Evolutionary conservation across 192 early-diverging fungal genomes (phyloP), one percentile per base, ranked within the genome.

Genomic region (Coemansia sp.): DNA sequence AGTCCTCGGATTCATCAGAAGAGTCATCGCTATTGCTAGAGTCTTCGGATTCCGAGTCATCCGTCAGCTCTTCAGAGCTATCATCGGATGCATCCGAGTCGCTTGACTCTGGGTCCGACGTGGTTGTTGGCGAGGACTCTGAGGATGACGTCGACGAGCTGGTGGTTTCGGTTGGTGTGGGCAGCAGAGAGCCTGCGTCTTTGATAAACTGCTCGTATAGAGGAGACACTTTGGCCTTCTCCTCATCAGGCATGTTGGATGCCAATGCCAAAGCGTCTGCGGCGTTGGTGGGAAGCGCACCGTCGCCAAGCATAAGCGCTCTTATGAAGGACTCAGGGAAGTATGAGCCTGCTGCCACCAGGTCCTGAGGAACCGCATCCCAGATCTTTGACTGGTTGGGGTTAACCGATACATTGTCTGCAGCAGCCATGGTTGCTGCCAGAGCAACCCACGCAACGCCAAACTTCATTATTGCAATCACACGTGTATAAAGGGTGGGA

Each of bases 221-320:
- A 6, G 47, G 21, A 7, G 47, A 49, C 5, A 49, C 26, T 18
- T 6, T 49, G 19, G 14, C 13, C 26, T 30, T 23, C 15, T 49
- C 47, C 14, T 49, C 47, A 5, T 49, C 47, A 14, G 47, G 47
- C 47, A 49, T 49, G 47, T 30, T n/a, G 47, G 47, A 31, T 8
- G 47, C 47, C 47, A 49, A 9, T n/a, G 23, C 47, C 26, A 49
- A 40, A 16, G 19, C 18, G 9, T 19, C 45, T 10, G 45, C 45
- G 6, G 45, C 45, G 26, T 47, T 26, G 10, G 45, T 47, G 12
- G 45, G 45, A 2, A 47, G 19, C 19, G 45, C 20, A 19, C 19
- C 45, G 13, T 47, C 26, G 21, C 45, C 45, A 19, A 47, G 45
- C 45, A 47, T 47, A 6, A 47, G 45, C 21, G 45, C 45, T 1